Conservation (phyloP, 176 grass and related monocot genomes). For the maize (Zea mays) region Zm-B73-REFERENCE-NAM-5.0 NC_050099.1:245979501-245980000, state of each 20-base stretch:
- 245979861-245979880: neutral
- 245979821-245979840: neutral
- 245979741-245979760: neutral
- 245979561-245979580: neutral
- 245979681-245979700: neutral
- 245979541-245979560: neutral
- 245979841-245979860: neutral
- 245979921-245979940: no score
- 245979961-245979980: neutral
- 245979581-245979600: neutral
- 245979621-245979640: slow-evolving; percentile 27
- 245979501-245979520: slow-evolving; percentile 5
- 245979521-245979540: neutral
- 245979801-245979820: neutral
- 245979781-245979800: neutral
- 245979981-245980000: no score
- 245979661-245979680: neutral
- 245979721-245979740: neutral
- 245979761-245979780: neutral
- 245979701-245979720: neutral
- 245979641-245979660: neutral
- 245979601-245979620: neutral
- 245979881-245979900: neutral
- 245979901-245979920: neutral
- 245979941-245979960: no score